A percentile compares a stretch with the other conserved stretches of the same genome.
phyloP scores from a whole-genome alignment of 768 basidiomycete species.

The Lenzites betulinus region DNA sequence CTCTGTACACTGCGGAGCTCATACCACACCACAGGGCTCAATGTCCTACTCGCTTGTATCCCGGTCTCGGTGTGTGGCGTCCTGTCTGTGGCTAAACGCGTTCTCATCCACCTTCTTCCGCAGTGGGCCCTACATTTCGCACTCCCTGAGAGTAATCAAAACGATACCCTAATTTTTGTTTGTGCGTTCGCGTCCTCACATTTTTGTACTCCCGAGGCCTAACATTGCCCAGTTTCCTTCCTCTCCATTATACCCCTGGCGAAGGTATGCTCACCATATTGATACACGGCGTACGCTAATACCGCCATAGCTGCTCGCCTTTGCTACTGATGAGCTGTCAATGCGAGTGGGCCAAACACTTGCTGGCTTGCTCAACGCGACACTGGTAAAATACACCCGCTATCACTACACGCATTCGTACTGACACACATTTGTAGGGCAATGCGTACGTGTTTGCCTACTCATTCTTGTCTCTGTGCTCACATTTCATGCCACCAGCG shows the following conservation, averaged over 20 bases:
- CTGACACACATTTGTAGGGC: constrained; percentile 22
- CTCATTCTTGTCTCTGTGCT: background rate
- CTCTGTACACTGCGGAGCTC: background rate
- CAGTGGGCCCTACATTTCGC: constrained; percentile 78
- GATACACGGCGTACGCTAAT: background rate
- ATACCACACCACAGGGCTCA: constrained; percentile 51
- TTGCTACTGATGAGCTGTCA: constrained; percentile 85
- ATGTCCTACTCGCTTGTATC: constrained; percentile 70
- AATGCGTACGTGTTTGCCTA: constrained; percentile 29
- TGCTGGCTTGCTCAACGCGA: constrained; percentile 85
- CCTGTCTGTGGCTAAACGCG: constrained; percentile 15
- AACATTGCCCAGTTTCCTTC: constrained; percentile 57
- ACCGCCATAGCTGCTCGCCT: constrained; percentile 61
- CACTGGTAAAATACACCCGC: constrained; percentile 51
- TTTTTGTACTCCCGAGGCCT: background rate
- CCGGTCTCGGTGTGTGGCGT: constrained; percentile 56
- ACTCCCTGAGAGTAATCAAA: constrained; percentile 39
- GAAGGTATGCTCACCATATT: constrained; percentile 46
- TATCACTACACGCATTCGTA: background rate
- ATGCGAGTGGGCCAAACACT: constrained; percentile 81
- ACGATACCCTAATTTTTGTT: constrained; percentile 67
- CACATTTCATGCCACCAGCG: constrained; percentile 27
- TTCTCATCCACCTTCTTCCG: background rate
- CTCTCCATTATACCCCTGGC: constrained; percentile 84
- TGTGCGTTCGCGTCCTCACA: constrained; percentile 47